Percentiles rank a stretch among this genome's conserved stretches.
phyloP scores from a whole-genome alignment of 1,284 basidiomycete species.

The Puccinia triticina region DNA sequence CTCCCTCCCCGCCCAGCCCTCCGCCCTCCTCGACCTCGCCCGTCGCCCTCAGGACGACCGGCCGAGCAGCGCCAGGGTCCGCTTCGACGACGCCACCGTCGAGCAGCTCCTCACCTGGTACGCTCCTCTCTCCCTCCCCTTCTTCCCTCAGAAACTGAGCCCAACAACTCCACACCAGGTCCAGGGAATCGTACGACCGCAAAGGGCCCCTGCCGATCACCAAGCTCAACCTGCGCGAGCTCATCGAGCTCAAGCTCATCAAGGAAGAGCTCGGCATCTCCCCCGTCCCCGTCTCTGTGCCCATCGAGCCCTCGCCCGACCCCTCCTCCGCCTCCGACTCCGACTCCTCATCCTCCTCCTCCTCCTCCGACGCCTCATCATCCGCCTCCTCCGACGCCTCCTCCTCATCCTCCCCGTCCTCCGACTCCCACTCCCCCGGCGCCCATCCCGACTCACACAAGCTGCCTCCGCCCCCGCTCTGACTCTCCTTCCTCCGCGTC shows the following conservation, averaged over 20 bases:
- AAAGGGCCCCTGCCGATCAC: conserved; percentile 41
- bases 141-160: no score
- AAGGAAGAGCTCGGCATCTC: conserved; percentile 43
- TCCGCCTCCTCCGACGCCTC: neutral
- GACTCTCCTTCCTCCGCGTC: no score
- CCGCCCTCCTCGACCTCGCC: no score
- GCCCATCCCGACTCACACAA: no score
- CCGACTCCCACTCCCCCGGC: no score
- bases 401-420: neutral
- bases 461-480: no score
- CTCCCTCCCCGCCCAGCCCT: no score
- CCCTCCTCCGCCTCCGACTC: neutral
- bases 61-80: no score
- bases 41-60: no score
- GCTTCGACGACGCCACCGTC: no score
- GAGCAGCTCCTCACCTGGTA: no score
- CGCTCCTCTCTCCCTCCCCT: no score
- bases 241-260: conserved; percentile 44
- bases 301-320: neutral
- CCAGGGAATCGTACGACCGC: conserved; percentile 38
- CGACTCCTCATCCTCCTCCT: neutral
- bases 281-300: neutral
- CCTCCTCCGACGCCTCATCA: neutral
- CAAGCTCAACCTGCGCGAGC: conserved; percentile 27
- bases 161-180: conserved; percentile 27